Conservation (phyloP, 257 asterid genomes). For the Linaria vulgaris region DNA sequence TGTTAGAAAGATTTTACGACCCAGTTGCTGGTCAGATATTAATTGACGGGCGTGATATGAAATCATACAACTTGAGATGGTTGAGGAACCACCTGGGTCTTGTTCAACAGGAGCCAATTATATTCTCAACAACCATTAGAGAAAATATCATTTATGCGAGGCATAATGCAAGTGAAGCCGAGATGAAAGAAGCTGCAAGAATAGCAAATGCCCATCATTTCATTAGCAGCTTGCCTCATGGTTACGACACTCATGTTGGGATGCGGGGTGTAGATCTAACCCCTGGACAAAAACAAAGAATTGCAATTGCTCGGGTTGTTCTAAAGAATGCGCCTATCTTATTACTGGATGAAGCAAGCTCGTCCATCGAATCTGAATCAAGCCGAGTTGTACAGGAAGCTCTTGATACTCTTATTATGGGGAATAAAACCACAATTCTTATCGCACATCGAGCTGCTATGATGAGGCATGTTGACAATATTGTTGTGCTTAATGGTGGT, state of each 20-base stretch:
- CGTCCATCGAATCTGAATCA: slow-evolving; percentile 94
- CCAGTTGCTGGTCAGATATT: slow-evolving; percentile 92
- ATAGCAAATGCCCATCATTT: slow-evolving; percentile 99
- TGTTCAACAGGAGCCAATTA: slow-evolving; percentile 96
- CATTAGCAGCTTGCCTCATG: slow-evolving; percentile 98
- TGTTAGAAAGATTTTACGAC: slow-evolving; percentile 87
- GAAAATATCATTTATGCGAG: slow-evolving; percentile 95
- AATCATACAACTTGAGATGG: slow-evolving; percentile 92
- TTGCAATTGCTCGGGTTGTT: slow-evolving; percentile 91
- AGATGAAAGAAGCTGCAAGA: slow-evolving; percentile 99
- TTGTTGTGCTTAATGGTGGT: slow-evolving; percentile 97
- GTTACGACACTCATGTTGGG: slow-evolving; percentile 98
- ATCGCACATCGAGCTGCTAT: slow-evolving; percentile 99
- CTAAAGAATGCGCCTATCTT: slow-evolving; percentile 93
- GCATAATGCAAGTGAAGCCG: slow-evolving; percentile 99
- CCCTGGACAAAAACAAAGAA: slow-evolving; percentile 97
- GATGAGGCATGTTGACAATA: slow-evolving; percentile 98
- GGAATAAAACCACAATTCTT: slow-evolving; percentile 90
- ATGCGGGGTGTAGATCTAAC: slow-evolving; percentile 99
- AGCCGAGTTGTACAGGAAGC: slow-evolving; percentile 98
- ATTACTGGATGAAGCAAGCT: slow-evolving; percentile 94
- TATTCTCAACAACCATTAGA: slow-evolving; percentile 89
- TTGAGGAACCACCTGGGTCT: slow-evolving; percentile 97
- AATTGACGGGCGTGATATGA: slow-evolving; percentile 89
- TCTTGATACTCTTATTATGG: slow-evolving; percentile 91